Base-by-base conservation (phyloP, 1,284 basidiomycete genomes). In the Bondarzewia mesenterica region DNA sequence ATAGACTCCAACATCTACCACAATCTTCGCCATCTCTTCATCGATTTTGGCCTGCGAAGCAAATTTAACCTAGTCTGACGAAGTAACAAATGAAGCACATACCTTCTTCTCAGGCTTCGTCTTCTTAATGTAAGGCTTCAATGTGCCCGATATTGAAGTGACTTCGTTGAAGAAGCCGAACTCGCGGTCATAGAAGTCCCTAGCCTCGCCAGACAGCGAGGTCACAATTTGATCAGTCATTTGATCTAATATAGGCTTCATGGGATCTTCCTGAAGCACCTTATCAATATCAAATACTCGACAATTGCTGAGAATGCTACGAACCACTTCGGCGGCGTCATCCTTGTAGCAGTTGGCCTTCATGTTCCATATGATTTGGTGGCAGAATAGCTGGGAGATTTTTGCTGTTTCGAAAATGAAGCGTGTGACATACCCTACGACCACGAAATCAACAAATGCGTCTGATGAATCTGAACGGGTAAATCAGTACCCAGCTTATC, bases 321-420 rank as follows among this genome's bases (percentile, higher is more conserved):
- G 54, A 58, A 91, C 92, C 53, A 86, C 77, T 64, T 92, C 88
- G 8, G 78, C 87, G 10, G 75, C 73, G 59, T 99, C 96, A 60
- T 95, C 96, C 59, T 88, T 92, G 67, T 85, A 97, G 53, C 86
- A 92, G 63, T 99, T 99, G 4, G 96, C 96, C 62, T 96, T 96
- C 96, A 99, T 99, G 66, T 99, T 99, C 96, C 96, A 99, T 55
- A 99, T 93, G 54, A 99, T 99, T 70, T 99, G 96, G 65, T 99
- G 96, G 62, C 96, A 99, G 74, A 99, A 99, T 8, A 94, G 69
- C 65, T 97, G 95, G 4, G 94, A 98, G 53, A 99, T 93, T 68
- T 93, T 95, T 10, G 94, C 89, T 0, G 95, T 97, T 69, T 98
- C 93, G 57, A 94, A 94, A 60, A 99, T 93, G 73, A 98, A 99